phyloP scores from a whole-genome alignment of 768 basidiomycete genomes.

The Lactarius sp. region DNA sequence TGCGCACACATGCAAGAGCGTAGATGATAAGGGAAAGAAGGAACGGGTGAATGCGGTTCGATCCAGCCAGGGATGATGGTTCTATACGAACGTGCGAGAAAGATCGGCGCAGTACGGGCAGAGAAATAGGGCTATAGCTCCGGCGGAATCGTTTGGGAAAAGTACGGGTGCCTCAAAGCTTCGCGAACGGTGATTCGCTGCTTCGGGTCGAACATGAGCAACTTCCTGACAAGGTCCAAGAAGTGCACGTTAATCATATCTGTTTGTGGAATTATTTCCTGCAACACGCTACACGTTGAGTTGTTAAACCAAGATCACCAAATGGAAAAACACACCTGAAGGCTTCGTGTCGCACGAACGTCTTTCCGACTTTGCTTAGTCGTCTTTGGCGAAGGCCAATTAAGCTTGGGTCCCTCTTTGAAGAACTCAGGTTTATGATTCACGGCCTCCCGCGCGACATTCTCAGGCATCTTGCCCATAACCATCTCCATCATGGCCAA shows the following conservation, averaged over 20 bases:
- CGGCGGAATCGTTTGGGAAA: constrained; percentile 59
- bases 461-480: constrained; percentile 95
- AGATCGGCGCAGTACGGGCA: constrained; percentile 10
- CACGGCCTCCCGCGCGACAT: constrained; percentile 69
- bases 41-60: constrained; percentile 5
- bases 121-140: constrained; percentile 48
- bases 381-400: constrained; percentile 89
- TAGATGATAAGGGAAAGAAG: constrained; percentile 10
- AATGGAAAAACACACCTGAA: constrained; percentile 51
- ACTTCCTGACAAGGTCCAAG: constrained; percentile 78
- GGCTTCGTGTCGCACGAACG: constrained; percentile 74
- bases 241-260: constrained; percentile 76
- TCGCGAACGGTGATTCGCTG: constrained; percentile 85
- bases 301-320: neutral
- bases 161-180: constrained; percentile 86
- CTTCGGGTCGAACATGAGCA: constrained; percentile 86
- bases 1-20: constrained; percentile 5
- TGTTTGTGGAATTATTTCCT: constrained; percentile 82
- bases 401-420: constrained; percentile 76
- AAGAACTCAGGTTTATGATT: constrained; percentile 91
- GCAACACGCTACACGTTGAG: constrained; percentile 1
- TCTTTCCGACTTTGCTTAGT: constrained; percentile 91
- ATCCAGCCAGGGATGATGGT: constrained; percentile 18
- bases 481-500: constrained; percentile 99
- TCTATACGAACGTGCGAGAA: constrained; percentile 19